Base-by-base conservation (phyloP, 2,329 filamentous ascomycete genomes). In the Aspergillus awamori region DNA sequence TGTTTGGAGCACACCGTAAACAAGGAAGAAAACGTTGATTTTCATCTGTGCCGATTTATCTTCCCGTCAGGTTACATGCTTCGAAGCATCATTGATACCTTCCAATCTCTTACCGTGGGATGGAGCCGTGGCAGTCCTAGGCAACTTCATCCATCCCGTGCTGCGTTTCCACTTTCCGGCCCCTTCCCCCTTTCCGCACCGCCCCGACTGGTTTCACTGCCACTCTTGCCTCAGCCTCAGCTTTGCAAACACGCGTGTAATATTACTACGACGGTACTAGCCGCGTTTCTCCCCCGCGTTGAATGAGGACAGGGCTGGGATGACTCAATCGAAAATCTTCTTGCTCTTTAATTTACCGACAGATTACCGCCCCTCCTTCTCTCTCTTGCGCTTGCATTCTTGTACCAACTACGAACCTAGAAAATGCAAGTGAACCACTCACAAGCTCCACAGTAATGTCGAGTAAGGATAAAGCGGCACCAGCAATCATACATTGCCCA, bases 161-260 rank as follows among this genome's bases (percentile, higher is more conserved):
- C 11, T 36, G 33, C 45, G 49, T 45, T 52, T 47, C 53, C 53
- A 56, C 56, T 65, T 62, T 65, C 56, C 65, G 62, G 62, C 62
- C 57, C 53, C 60, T 61, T 56, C 39, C 62, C 63, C 65, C 61
- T 68, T 59, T 41, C 53, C 52, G 70, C 70, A 74, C 72, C 71
- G 69, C 70, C 70, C 63, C 65, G 68, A 55, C 57, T 43, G 22
- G 49, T 66, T 65, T 68, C 70, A 72, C 72, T 73, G 72, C 71
- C 71, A 74, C 70, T 56, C 38, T 28, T 56, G 51, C 64, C 60
- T 64, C 65, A 72, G 67, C 71, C 70, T 72, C 71, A 72, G 53
- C 48, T 47, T 36, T 39, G n/a, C 36, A 57, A 61, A 36, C 33
- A 36, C 62, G 57, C 59, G 55, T 59, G 52, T 59, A 60, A 59